These are phyloP conservation scores for Histomonas meleagridis DNA, from an alignment of 208 protist genomes.

Conservation along the genomic window DNA sequence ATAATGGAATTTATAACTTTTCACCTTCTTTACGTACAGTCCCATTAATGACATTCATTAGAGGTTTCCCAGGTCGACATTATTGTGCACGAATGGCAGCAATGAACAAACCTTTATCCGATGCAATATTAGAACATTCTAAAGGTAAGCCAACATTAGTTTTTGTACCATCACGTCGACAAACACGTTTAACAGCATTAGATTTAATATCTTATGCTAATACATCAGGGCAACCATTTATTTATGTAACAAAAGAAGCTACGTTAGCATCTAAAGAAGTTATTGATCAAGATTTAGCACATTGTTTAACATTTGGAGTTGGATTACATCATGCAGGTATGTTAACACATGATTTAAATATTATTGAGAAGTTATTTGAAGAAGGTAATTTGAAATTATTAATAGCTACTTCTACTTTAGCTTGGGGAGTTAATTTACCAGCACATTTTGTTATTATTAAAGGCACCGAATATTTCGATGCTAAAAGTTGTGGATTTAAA, in stretches of 20 bases:
- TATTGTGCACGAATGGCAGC: constrained; percentile 95
- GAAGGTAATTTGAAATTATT: constrained; percentile 54
- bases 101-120: constrained; percentile 98
- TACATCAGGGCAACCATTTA: neutral
- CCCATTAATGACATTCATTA: constrained; percentile 52
- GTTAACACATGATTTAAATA: constrained; percentile 52
- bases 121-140: constrained; percentile 53
- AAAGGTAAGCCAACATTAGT: constrained; percentile 86
- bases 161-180: constrained; percentile 92
- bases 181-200: constrained; percentile 5
- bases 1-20: constrained; percentile 60
- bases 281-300: constrained; percentile 51
- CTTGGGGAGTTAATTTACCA: constrained; percentile 99
- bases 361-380: constrained; percentile 54
- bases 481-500: constrained; percentile 81
- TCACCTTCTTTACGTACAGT: constrained; percentile 48
- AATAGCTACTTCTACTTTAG: constrained; percentile 92
- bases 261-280: constrained; percentile 9
- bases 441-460: constrained; percentile 99
- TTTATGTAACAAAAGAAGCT: neutral
- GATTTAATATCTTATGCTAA: constrained; percentile 17
- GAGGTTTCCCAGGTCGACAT: constrained; percentile 77
- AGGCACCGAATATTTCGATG: constrained; percentile 98
- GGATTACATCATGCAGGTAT: constrained; percentile 95
- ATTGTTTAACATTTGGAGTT: constrained; percentile 90